phyloP scores from a whole-genome alignment of 257 asterid species.

The Ophiorrhiza pumila region DNA sequence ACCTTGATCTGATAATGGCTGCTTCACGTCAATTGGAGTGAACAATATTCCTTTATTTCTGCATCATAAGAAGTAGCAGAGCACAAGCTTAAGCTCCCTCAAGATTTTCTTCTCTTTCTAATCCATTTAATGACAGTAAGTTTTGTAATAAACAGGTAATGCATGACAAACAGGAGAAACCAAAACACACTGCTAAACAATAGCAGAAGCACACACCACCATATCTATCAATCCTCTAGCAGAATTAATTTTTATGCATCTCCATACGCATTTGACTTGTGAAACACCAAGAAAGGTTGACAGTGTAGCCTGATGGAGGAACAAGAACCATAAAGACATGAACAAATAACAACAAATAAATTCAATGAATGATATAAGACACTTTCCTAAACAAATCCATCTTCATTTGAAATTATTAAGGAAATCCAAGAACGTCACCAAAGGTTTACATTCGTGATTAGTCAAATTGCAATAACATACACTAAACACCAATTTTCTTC shows the following conservation, averaged over 20 bases:
- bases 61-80: slow-evolving; percentile 21
- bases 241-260: neutral
- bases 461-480: neutral
- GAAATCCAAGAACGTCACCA: too few species aligned
- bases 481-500: neutral
- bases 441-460: too few species aligned
- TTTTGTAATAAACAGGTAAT: neutral
- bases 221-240: neutral
- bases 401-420: neutral
- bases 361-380: neutral
- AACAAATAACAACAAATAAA: neutral
- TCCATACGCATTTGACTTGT: neutral
- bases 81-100: slow-evolving; percentile 1
- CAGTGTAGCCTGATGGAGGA: neutral
- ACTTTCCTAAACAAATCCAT: neutral
- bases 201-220: neutral
- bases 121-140: neutral
- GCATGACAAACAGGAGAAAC: neutral
- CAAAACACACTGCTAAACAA: neutral
- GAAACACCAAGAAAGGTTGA: neutral
- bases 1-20: slow-evolving; percentile 83
- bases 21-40: slow-evolving; percentile 75
- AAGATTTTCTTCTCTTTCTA: neutral
- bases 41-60: slow-evolving; percentile 79
- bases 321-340: neutral